Evolutionary conservation across 306 rosid genomes (phyloP), one percentile per base, ranked within the genome.

Genomic region (Begonia masoniana): DNA sequence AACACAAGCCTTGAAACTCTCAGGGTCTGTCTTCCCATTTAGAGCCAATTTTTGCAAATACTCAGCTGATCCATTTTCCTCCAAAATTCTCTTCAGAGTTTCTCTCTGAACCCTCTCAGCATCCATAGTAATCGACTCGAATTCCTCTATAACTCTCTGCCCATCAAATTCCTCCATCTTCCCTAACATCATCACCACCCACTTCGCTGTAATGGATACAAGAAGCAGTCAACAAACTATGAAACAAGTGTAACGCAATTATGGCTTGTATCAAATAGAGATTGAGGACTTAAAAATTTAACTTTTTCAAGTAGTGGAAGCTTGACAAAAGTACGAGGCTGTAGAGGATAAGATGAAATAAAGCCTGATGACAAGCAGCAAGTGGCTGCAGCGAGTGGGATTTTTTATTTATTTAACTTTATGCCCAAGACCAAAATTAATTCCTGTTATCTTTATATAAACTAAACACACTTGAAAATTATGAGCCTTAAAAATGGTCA

Each of bases 11-110:
- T 74, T 86, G 82, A 71, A 92, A 63, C 85, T 83, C 59, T 83
- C 82, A 47, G 83, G 82, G 36, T 92, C 89, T 26, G 93, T 83
- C 68, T 82, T 83, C 23, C 95, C 96, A 68, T 75, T 65, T 0
- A 92, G 74, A 48, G 89, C 96, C 49, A 71, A 60, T 48, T 12
- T 65, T 67, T 58, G 78, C 69, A 87, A 78, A 61, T 92, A 92
- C 68, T 92, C 95, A 3, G 85, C 84, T 11, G 83, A 79, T 35
- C 68, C 79, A 43, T 92, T 86, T 47, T 75, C 93, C 55, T 79
- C 87, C 63, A 92, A 58, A 51, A 92, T 92, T 75, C 61, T 80
- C 68, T 64, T 52, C 19, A 92, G 77, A 3, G 87, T 71, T 61
- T 81, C 87, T 61, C 17, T 76, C 62, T 92, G 99, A 71, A 81